phyloP scores from a whole-genome alignment of 2,329 filamentous ascomycete species.

The Fusarium subtropicale region DNA sequence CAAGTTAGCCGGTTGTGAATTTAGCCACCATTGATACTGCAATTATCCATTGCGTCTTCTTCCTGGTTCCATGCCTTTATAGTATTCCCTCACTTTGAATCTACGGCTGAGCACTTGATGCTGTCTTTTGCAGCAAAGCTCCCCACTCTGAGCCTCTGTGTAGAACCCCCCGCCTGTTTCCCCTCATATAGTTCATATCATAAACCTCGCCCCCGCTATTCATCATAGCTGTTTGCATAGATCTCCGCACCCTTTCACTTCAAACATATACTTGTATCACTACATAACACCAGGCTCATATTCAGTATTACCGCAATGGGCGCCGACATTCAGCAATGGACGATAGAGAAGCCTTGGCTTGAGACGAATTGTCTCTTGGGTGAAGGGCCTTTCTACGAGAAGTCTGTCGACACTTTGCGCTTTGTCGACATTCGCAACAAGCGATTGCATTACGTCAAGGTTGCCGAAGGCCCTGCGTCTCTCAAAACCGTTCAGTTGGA shows the following conservation, averaged over 20 bases:
- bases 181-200: slow-evolving; percentile 26
- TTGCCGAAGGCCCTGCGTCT: slow-evolving; percentile 71
- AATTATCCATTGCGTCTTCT: background rate
- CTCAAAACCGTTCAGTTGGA: slow-evolving; percentile 70
- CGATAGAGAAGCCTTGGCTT: slow-evolving; percentile 66
- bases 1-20: slow-evolving; percentile 10
- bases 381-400: slow-evolving; percentile 81
- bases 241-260: background rate
- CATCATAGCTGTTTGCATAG: background rate
- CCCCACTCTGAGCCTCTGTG: slow-evolving; percentile 14
- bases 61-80: background rate
- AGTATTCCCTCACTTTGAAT: background rate
- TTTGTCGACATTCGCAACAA: slow-evolving; percentile 87
- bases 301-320: slow-evolving; percentile 42
- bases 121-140: background rate
- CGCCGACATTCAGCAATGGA: slow-evolving; percentile 61
- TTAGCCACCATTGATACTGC: slow-evolving; percentile 8
- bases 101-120: background rate
- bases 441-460: slow-evolving; percentile 77
- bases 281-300: background rate
- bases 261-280: background rate
- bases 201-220: slow-evolving; percentile 31
- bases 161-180: slow-evolving; percentile 19
- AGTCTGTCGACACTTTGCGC: slow-evolving; percentile 72
- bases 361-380: slow-evolving; percentile 73